These are phyloP conservation scores for Paramyrothecium roridum DNA, from an alignment of 2,329 filamentous ascomycete species.

Conservation along the genomic window DNA sequence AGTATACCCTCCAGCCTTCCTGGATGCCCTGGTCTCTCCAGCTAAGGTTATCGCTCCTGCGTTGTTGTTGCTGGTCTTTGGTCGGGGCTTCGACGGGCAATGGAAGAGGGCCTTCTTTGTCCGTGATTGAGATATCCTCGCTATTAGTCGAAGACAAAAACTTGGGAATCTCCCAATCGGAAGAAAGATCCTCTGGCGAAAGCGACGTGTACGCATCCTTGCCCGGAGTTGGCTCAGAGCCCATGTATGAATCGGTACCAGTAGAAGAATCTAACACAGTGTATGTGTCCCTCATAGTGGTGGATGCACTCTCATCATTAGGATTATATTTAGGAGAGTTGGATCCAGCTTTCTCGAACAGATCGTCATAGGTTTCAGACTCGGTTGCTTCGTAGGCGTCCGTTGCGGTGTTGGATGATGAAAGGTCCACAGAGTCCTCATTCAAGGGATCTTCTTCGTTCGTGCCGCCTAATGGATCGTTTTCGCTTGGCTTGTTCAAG, in stretches of 20 bases:
- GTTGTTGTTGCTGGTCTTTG: neutral
- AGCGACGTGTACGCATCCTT: neutral
- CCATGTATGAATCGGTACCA: neutral
- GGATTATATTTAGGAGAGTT: too few species aligned
- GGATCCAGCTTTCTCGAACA: too few species aligned
- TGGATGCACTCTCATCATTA: neutral
- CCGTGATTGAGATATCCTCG: neutral
- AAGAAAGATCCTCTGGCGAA: neutral
- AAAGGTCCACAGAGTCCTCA: too few species aligned
- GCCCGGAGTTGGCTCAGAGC: neutral
- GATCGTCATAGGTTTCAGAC: too few species aligned
- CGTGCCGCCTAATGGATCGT: too few species aligned
- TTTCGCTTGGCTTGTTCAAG: too few species aligned
- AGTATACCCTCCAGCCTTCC: neutral
- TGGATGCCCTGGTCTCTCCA: neutral
- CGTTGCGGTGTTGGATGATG: too few species aligned
- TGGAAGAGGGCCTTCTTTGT: neutral
- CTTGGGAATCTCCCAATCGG: neutral
- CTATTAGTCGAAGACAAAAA: neutral
- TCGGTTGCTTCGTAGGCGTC: too few species aligned
- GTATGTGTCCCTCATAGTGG: neutral
- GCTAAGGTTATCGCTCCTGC: neutral
- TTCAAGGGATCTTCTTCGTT: too few species aligned
- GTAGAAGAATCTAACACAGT: too few species aligned
- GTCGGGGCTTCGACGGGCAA: neutral